Conservation (phyloP, 805 yeast species). For the Blastobotrys terrestris region DNA sequence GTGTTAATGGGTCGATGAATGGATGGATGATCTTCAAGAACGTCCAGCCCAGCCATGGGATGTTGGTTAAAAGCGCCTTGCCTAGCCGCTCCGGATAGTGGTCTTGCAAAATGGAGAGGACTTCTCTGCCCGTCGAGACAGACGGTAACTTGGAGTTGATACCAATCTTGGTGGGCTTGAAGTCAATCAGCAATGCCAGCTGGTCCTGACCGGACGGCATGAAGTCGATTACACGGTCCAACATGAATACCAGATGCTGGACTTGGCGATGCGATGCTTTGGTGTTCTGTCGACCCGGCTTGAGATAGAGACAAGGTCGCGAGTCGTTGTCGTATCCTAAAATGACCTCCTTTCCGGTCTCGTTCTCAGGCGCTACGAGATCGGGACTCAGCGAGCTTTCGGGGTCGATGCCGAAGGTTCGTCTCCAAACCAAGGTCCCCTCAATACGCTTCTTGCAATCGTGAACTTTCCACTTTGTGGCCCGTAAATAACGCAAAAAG, state of each 20-base stretch:
- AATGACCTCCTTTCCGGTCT: conserved; percentile 87
- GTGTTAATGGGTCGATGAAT: conserved; percentile 90
- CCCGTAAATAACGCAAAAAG: conserved; percentile 80
- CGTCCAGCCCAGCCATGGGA: conserved; percentile 92
- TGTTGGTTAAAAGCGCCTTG: conserved; percentile 82
- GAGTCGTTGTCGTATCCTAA: conserved; percentile 85
- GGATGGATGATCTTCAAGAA: conserved; percentile 89
- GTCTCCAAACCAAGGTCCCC: conserved; percentile 83
- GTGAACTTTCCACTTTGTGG: conserved; percentile 79
- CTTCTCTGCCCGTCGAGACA: conserved; percentile 81
- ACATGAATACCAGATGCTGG: conserved; percentile 89
- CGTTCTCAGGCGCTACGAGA: conserved; percentile 55
- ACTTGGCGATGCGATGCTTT: conserved; percentile 85
- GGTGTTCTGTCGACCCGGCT: conserved; percentile 95
- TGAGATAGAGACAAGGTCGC: conserved; percentile 87
- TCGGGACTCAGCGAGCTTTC: conserved; percentile 29
- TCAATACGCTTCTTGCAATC: conserved; percentile 72
- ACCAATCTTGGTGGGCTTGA: conserved; percentile 62
- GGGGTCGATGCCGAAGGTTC: conserved; percentile 75
- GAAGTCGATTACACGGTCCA: conserved; percentile 85
- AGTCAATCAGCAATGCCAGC: conserved; percentile 84
- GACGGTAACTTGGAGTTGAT: conserved; percentile 75
- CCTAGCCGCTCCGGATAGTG: conserved; percentile 98
- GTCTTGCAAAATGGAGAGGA: conserved; percentile 85
- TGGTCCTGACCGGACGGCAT: conserved; percentile 98